Conservation (phyloP, 75 land plant genomes). For the Selaginella tamariscina region DNA sequence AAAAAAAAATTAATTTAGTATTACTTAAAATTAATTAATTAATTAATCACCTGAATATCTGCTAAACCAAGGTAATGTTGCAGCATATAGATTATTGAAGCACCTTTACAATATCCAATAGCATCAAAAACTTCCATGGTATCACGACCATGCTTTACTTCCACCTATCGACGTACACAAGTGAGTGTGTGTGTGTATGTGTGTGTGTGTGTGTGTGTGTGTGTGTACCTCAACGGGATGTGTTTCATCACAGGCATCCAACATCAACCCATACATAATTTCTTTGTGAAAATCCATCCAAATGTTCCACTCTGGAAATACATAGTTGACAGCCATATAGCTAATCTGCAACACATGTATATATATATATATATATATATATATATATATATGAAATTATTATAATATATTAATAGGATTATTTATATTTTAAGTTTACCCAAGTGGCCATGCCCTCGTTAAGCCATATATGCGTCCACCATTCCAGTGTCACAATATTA, state of each 20-base stretch:
- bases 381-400: too few relatives aligned
- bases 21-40: too few relatives aligned
- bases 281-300: not conserved
- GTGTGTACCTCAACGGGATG: slow-evolving; percentile 7
- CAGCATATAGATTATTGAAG: slow-evolving; percentile 1
- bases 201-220: not conserved
- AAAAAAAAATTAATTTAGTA: not conserved
- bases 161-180: not conserved
- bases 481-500: slow-evolving; percentile 14
- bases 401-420: too few relatives aligned
- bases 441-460: slow-evolving; percentile 16
- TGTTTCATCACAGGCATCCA: not conserved
- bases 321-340: not conserved
- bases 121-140: not conserved
- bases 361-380: too few relatives aligned
- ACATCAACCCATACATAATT: not conserved
- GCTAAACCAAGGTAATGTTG: not conserved
- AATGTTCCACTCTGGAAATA: slow-evolving; percentile 7
- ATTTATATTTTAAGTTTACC: too few relatives aligned
- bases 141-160: not conserved
- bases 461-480: slow-evolving; percentile 19
- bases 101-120: not conserved
- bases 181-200: not conserved
- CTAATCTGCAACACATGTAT: too few relatives aligned
- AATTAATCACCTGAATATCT: not conserved